phyloP scores from a whole-genome alignment of 2,329 filamentous ascomycete species.

The Colletotrichum endophyticum region DNA sequence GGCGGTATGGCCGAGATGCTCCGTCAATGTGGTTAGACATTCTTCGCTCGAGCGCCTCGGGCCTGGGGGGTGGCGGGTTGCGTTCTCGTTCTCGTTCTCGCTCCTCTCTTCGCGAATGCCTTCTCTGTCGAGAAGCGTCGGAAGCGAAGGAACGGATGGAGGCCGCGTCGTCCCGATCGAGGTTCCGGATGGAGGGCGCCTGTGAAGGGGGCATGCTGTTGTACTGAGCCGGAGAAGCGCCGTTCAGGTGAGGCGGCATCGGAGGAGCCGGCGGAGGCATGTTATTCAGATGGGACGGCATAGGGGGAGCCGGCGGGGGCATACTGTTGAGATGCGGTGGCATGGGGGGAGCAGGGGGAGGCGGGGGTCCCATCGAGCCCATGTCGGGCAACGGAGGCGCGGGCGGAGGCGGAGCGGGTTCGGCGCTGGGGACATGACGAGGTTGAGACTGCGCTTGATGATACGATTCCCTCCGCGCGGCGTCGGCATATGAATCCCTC shows the following conservation, averaged over 20 bases:
- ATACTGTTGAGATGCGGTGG: neutral
- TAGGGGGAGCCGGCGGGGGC: neutral
- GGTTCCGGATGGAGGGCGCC: neutral
- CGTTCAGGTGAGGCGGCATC: neutral
- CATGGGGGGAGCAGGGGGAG: neutral
- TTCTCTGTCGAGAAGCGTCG: constrained; percentile 10
- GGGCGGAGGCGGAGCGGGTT: constrained; percentile 11
- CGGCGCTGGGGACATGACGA: neutral
- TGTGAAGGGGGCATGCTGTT: neutral
- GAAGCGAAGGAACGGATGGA: constrained; percentile 16
- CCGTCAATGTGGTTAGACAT: constrained; percentile 15
- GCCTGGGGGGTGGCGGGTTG: neutral
- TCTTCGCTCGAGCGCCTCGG: neutral
- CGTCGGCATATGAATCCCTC: neutral
- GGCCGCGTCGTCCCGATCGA: constrained; percentile 1
- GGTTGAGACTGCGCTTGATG: neutral
- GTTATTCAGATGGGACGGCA: neutral
- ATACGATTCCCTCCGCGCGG: neutral
- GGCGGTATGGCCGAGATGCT: constrained; percentile 6
- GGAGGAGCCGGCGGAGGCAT: neutral
- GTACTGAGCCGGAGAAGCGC: neutral
- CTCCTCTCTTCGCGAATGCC: constrained; percentile 1
- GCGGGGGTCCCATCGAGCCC: neutral
- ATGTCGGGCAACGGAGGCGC: constrained; percentile 11
- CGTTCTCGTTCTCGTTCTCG: neutral